Evolutionary conservation across 495 filamentous ascomycete genomes (phyloP).

Genomic region (Penicillium manginii): DNA sequence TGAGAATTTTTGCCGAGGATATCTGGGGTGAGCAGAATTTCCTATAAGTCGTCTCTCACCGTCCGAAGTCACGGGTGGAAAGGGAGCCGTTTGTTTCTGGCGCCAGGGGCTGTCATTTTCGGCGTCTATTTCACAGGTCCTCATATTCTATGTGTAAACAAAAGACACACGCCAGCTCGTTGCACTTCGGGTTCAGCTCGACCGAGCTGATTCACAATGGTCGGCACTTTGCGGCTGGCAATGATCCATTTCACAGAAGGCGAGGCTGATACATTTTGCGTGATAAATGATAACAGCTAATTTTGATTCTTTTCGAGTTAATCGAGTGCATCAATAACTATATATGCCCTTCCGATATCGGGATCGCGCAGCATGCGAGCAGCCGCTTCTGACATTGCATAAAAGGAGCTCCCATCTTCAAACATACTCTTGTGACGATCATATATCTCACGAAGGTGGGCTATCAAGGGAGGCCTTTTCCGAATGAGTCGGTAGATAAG

Average conservation of each 20-base stretch:
- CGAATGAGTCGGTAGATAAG: background rate
- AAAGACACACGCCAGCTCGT: too few relatives aligned
- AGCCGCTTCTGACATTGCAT: background rate
- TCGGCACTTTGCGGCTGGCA: background rate
- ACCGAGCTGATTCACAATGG: background rate
- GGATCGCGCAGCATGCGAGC: background rate
- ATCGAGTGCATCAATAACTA: background rate
- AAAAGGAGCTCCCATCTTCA: background rate
- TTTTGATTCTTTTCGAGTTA: background rate
- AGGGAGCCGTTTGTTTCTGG: too few relatives aligned
- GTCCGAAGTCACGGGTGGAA: too few relatives aligned
- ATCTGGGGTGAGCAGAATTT: slow-evolving; percentile 24
- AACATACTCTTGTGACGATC: background rate
- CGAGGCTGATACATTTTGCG: background rate
- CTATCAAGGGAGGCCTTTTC: background rate
- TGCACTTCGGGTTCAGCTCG: background rate
- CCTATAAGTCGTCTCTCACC: slow-evolving; percentile 14
- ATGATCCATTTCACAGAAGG: background rate
- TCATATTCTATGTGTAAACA: background rate
- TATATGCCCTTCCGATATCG: background rate
- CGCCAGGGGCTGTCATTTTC: too few relatives aligned
- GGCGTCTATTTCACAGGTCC: too few relatives aligned
- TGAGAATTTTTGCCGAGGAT: slow-evolving; percentile 23
- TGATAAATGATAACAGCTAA: background rate
- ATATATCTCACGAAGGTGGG: background rate